Evolutionary conservation across 345 rosid genomes (phyloP).

Genomic region (Arabidopsis arenosa): DNA sequence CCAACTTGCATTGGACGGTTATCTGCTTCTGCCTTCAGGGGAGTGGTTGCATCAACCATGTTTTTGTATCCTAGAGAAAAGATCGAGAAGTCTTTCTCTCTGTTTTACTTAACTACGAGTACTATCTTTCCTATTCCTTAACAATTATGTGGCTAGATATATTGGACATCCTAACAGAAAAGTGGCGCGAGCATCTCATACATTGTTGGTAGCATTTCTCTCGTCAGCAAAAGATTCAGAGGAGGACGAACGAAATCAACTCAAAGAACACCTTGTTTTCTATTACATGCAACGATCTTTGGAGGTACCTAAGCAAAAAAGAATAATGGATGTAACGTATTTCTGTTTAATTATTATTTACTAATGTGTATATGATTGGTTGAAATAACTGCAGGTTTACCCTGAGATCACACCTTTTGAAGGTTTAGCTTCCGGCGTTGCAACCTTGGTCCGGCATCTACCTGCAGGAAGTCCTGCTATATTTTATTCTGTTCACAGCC

Average conservation of each 20-base stretch:
- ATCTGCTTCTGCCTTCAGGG: conserved; percentile 64
- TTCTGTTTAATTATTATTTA: too few species aligned
- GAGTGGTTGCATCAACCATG: conserved; percentile 78
- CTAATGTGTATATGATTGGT: background rate
- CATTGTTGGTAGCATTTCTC: conserved; percentile 75
- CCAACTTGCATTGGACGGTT: conserved; percentile 81
- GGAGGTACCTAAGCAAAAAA: conserved; percentile 55
- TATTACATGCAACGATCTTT: conserved; percentile 85
- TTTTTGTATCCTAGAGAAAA: conserved; percentile 78
- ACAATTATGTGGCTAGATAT: conserved; percentile 57
- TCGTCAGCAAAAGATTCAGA: conserved; percentile 67
- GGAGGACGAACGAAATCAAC: conserved; percentile 56
- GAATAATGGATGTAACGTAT: background rate
- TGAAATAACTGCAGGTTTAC: conserved; percentile 60
- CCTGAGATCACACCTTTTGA: conserved; percentile 89
- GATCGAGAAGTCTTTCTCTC: background rate
- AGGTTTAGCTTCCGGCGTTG: conserved; percentile 95
- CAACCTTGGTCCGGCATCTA: conserved; percentile 78
- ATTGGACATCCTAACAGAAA: conserved; percentile 85
- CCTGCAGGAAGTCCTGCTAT: conserved; percentile 94
- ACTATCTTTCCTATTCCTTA: conserved; percentile 54
- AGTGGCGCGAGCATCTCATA: conserved; percentile 80
- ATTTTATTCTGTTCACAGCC: conserved; percentile 74
- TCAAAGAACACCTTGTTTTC: conserved; percentile 86
- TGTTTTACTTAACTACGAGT: conserved; percentile 1